Conservation (phyloP, 2,329 filamentous ascomycete genomes). For the Neocucurbitaria cava region DNA sequence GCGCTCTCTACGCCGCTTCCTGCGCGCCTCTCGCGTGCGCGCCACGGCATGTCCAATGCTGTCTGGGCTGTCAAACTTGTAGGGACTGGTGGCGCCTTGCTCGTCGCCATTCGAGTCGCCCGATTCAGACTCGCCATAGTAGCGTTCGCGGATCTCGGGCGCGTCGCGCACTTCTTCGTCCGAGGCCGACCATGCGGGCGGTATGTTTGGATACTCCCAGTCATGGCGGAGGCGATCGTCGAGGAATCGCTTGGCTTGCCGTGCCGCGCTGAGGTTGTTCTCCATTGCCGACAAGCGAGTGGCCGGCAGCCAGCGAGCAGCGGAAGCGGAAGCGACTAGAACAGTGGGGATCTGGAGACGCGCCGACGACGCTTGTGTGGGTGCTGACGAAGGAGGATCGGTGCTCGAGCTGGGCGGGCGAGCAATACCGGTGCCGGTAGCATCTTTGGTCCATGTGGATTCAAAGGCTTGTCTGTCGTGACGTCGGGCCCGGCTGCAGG, state of each 20-base stretch:
- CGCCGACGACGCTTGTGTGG: background rate
- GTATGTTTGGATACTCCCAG: constrained; percentile 52
- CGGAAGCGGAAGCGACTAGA: background rate
- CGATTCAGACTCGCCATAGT: constrained; percentile 48
- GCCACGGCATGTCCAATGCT: constrained; percentile 50
- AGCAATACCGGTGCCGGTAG: no score
- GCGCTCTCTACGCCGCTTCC: constrained; percentile 45
- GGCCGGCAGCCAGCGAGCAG: background rate
- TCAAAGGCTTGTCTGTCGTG: background rate
- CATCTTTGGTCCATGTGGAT: background rate
- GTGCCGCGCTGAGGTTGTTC: constrained; percentile 51
- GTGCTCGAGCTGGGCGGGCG: background rate
- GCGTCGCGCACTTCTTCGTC: constrained; percentile 43
- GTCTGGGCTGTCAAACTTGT: constrained; percentile 56
- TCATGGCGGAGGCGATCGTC: constrained; percentile 53
- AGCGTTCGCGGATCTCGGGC: constrained; percentile 52
- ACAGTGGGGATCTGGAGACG: background rate
- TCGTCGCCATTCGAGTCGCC: constrained; percentile 32
- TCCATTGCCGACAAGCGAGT: constrained; percentile 33
- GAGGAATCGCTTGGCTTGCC: constrained; percentile 52
- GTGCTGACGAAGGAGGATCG: background rate
- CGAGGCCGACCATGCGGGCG: constrained; percentile 41
- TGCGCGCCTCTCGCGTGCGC: constrained; percentile 38
- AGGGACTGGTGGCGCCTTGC: constrained; percentile 36
- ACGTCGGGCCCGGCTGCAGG: background rate